phyloP scores from a whole-genome alignment of 345 rosid genomes.

The Acer saccharum region DNA sequence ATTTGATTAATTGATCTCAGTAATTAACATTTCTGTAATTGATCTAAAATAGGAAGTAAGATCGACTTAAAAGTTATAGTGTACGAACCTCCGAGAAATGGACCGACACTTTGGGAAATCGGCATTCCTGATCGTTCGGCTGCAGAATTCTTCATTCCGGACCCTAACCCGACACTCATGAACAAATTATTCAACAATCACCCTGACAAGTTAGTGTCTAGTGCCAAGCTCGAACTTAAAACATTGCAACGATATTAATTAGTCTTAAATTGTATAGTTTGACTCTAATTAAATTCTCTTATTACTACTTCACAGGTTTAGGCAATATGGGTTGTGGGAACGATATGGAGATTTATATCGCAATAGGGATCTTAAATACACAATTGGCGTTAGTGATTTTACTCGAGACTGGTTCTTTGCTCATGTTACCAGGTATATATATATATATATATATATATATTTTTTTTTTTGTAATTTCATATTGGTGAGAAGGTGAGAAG shows the following conservation, averaged over 20 bases:
- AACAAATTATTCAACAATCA: slow-evolving; percentile 40
- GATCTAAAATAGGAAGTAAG: slow-evolving; percentile 36
- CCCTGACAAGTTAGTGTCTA: slow-evolving; percentile 38
- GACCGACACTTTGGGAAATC: slow-evolving; percentile 87
- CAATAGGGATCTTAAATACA: slow-evolving; percentile 50
- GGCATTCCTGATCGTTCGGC: slow-evolving; percentile 78
- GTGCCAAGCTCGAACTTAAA: neutral
- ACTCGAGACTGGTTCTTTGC: slow-evolving; percentile 76
- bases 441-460: too few relatives aligned
- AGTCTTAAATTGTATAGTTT: neutral
- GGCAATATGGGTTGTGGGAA: slow-evolving; percentile 83
- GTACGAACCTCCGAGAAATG: slow-evolving; percentile 70
- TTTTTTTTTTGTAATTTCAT: neutral
- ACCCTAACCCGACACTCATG: slow-evolving; percentile 50
- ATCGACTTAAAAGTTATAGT: slow-evolving; percentile 46
- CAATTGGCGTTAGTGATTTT: slow-evolving; percentile 44
- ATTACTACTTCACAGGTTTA: slow-evolving; percentile 41
- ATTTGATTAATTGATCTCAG: neutral
- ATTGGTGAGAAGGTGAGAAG: neutral
- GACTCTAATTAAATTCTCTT: neutral
- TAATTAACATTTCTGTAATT: neutral
- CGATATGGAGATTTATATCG: slow-evolving; percentile 64
- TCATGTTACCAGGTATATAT: slow-evolving; percentile 77
- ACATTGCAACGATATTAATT: neutral
- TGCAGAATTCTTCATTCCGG: slow-evolving; percentile 69